These are phyloP conservation scores for Hebeloma cylindrosporum DNA, from an alignment of 768 basidiomycete genomes.

Conservation along the genomic window DNA sequence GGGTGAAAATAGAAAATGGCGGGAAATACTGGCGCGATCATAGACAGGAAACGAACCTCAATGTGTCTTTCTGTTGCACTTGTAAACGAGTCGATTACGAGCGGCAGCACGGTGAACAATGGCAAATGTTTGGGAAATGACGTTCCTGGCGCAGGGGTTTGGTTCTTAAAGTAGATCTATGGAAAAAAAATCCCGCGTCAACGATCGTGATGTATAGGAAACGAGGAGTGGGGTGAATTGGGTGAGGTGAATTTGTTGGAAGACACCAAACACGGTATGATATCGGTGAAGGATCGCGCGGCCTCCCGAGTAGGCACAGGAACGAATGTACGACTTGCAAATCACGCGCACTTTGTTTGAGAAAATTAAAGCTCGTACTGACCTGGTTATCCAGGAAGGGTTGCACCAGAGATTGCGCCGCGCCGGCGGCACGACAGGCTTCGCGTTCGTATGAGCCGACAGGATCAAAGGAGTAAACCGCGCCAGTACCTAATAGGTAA, in stretches of 20 bases:
- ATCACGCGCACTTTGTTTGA: constrained; percentile 19
- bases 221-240: constrained; percentile 7
- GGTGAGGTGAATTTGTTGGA: constrained; percentile 19
- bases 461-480: constrained; percentile 99
- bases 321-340: constrained; percentile 20
- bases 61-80: constrained; percentile 98
- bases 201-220: constrained; percentile 15
- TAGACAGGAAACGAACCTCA: constrained; percentile 56
- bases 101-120: constrained; percentile 71
- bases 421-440: constrained; percentile 93
- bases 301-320: constrained; percentile 23
- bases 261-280: constrained; percentile 35
- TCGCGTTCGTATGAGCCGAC: constrained; percentile 98
- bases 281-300: constrained; percentile 50
- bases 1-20: constrained; percentile 9
- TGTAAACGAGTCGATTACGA: constrained; percentile 96
- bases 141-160: constrained; percentile 68
- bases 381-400: constrained; percentile 99
- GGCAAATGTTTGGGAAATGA: constrained; percentile 82
- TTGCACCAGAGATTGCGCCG: constrained; percentile 92
- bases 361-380: constrained; percentile 33
- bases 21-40: constrained; percentile 9
- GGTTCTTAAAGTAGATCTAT: constrained; percentile 98
- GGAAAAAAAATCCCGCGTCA: constrained; percentile 20
- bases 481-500: constrained; percentile 72